Percentiles rank a stretch among this genome's conserved stretches.
phyloP scores from a whole-genome alignment of 1,284 basidiomycete species.

The Polyporus tsugae region DNA sequence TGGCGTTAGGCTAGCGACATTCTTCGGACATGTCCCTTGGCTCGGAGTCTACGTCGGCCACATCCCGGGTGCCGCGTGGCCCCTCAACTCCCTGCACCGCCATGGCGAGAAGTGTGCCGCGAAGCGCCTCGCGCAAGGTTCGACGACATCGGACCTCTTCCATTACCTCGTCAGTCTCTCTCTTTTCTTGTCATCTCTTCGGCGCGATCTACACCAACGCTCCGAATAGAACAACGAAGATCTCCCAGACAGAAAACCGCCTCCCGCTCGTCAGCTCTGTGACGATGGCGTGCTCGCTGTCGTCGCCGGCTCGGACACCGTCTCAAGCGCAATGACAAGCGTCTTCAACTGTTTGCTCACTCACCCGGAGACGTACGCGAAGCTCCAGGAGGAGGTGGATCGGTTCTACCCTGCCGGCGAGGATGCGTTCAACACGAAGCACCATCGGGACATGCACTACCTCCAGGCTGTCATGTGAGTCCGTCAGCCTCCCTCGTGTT shows the following conservation, averaged over 20 bases:
- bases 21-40: constrained; percentile 33
- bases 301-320: constrained; percentile 46
- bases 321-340: constrained; percentile 33
- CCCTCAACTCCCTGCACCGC: constrained; percentile 17
- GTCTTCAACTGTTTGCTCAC: constrained; percentile 36
- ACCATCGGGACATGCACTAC: constrained; percentile 40
- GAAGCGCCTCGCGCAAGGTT: constrained; percentile 21
- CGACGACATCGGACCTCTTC: constrained; percentile 33
- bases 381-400: constrained; percentile 42
- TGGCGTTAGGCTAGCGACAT: constrained; percentile 14
- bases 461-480: constrained; percentile 44
- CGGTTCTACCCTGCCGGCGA: constrained; percentile 38
- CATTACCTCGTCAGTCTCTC: constrained; percentile 30
- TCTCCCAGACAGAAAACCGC: constrained; percentile 24
- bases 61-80: constrained; percentile 23
- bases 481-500: not conserved
- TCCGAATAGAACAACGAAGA: constrained; percentile 32
- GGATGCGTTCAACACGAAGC: constrained; percentile 36
- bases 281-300: constrained; percentile 34
- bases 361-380: constrained; percentile 33
- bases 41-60: constrained; percentile 21
- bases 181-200: not conserved
- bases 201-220: not conserved
- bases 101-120: constrained; percentile 18
- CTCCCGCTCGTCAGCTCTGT: constrained; percentile 30